Evolutionary conservation across 805 yeast genomes (phyloP).

Genomic region (Wickerhamomyces bovis): DNA sequence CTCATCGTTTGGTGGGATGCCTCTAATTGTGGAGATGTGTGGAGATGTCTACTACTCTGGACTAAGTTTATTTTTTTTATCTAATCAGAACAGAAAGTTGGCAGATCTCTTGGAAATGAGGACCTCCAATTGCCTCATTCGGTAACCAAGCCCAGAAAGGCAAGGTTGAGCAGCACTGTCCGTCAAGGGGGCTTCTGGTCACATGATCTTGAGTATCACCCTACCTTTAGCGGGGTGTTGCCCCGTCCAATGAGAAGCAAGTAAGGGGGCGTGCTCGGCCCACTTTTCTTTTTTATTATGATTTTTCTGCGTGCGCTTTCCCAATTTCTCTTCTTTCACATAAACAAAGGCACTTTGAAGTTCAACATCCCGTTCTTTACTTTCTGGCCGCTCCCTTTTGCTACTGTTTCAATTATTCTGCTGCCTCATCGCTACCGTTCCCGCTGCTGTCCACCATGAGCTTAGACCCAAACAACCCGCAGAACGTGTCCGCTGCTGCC

Average conservation of each 20-base stretch:
- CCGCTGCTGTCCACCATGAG: slow-evolving; percentile 2
- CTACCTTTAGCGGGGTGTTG: background rate
- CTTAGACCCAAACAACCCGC: slow-evolving; percentile 13
- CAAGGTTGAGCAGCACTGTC: background rate
- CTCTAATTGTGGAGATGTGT: background rate
- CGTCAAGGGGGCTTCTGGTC: background rate
- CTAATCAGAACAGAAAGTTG: too few species aligned
- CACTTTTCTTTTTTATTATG: background rate
- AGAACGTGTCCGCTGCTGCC: slow-evolving; percentile 17
- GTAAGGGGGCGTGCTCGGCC: background rate
- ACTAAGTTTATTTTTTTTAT: too few species aligned
- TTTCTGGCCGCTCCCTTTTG: background rate
- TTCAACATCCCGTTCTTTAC: too few species aligned
- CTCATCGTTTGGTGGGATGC: background rate
- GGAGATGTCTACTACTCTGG: too few species aligned
- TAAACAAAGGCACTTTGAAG: background rate
- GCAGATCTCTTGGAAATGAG: background rate
- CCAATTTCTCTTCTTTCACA: background rate
- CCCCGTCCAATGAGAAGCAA: background rate
- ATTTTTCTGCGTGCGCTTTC: background rate
- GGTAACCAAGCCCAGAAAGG: background rate
- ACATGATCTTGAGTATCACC: background rate
- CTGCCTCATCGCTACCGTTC: background rate
- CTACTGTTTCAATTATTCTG: background rate
- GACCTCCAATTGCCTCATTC: background rate